These are phyloP conservation scores for Brassica rapa DNA, from an alignment of 345 rosid genomes.

Conservation along the genomic window DNA sequence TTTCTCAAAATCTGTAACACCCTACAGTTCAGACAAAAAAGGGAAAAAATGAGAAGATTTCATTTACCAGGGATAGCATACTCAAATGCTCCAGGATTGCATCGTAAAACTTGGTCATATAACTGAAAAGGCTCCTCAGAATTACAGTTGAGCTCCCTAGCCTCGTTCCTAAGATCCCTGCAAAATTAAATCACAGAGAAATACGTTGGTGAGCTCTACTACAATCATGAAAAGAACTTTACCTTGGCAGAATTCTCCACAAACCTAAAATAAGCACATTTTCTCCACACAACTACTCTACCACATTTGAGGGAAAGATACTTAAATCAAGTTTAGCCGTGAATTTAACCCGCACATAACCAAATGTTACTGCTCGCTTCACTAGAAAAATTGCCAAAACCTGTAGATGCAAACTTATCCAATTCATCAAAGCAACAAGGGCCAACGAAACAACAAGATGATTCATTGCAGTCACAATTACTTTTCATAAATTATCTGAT, in stretches of 20 bases:
- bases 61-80: slow-evolving; percentile 76
- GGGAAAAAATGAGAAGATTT: slow-evolving; percentile 42
- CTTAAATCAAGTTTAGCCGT: not conserved
- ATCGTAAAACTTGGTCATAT: slow-evolving; percentile 64
- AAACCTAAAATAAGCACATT: not conserved
- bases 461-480: not conserved
- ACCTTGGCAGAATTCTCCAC: not conserved
- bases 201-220: not conserved
- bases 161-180: slow-evolving; percentile 73
- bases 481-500: slow-evolving; percentile 13
- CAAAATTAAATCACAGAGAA: slow-evolving; percentile 15
- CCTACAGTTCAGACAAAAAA: not conserved
- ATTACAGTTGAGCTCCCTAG: slow-evolving; percentile 38
- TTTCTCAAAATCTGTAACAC: slow-evolving; percentile 9
- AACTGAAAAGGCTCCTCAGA: slow-evolving; percentile 57
- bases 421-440: slow-evolving; percentile 12
- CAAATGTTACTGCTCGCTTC: slow-evolving; percentile 6
- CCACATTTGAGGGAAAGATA: not conserved
- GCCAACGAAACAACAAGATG: slow-evolving; percentile 8
- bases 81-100: slow-evolving; percentile 77
- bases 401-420: not conserved
- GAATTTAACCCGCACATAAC: not conserved
- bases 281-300: not conserved
- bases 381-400: slow-evolving; percentile 17
- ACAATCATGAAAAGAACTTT: not conserved